Conservation (phyloP, 495 filamentous ascomycete genomes). For the Diplogelasinospora grovesii region DNA sequence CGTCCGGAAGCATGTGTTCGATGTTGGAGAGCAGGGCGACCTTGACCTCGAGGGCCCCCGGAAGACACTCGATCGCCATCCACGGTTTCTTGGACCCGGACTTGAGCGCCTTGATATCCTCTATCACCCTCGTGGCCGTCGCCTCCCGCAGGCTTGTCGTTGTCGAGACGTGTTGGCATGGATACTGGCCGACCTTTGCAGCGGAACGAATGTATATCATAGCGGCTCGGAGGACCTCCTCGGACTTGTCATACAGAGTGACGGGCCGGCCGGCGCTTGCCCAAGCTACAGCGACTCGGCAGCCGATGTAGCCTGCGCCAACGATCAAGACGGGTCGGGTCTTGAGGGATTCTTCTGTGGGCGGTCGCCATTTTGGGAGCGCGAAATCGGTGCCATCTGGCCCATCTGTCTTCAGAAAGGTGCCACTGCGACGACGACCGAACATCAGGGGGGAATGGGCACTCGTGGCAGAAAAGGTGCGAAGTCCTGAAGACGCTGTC, state of each 20-base stretch:
- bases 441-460: too few relatives aligned
- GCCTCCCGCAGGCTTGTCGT: constrained; percentile 22
- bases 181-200: constrained; percentile 28
- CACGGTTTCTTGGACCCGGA: constrained; percentile 28
- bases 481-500: too few relatives aligned
- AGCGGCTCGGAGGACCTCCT: constrained; percentile 19
- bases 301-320: constrained; percentile 32
- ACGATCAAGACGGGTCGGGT: constrained; percentile 31
- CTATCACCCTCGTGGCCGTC: constrained; percentile 14
- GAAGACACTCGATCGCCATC: constrained; percentile 53
- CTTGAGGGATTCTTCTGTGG: constrained; percentile 21
- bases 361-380: constrained; percentile 19
- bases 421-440: too few relatives aligned
- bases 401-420: too few relatives aligned
- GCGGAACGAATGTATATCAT: constrained; percentile 30
- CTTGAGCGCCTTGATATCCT: constrained; percentile 12
- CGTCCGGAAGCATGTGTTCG: constrained; percentile 31
- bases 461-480: too few relatives aligned
- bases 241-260: constrained; percentile 30
- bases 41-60: constrained; percentile 49
- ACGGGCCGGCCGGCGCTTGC: constrained; percentile 29
- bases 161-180: constrained; percentile 26
- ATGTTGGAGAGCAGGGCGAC: constrained; percentile 41
- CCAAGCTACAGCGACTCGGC: constrained; percentile 31
- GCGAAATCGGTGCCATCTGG: too few relatives aligned